Conservation (phyloP, 2,329 filamentous ascomycete species). For the Claviceps humidiphila region DNA sequence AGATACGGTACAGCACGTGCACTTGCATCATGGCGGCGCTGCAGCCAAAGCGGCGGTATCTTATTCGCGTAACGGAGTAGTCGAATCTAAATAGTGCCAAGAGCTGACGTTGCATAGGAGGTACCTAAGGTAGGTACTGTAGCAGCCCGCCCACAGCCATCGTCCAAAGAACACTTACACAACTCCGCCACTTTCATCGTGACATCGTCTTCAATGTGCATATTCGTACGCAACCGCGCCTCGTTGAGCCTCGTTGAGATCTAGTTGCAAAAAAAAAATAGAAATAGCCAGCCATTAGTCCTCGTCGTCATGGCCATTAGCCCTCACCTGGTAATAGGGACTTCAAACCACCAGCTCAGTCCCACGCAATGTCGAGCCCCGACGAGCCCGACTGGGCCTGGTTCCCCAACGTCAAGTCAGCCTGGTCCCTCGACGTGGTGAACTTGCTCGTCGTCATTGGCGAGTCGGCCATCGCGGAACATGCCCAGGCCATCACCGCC, state of each 20-base stretch:
- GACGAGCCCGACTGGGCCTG: slow-evolving; percentile 21
- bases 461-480: slow-evolving; percentile 44
- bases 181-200: background rate
- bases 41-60: too few species aligned
- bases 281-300: background rate
- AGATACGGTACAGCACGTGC: too few species aligned
- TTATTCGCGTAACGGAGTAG: too few species aligned
- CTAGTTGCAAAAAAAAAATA: background rate
- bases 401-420: slow-evolving; percentile 28
- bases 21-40: too few species aligned
- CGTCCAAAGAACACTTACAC: too few species aligned
- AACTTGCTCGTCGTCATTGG: slow-evolving; percentile 50
- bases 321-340: background rate
- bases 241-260: background rate
- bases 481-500: slow-evolving; percentile 45
- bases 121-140: too few species aligned
- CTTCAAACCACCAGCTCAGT: slow-evolving; percentile 9
- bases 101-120: too few species aligned
- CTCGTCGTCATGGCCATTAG: background rate
- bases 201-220: background rate
- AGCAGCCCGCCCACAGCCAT: too few species aligned
- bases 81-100: too few species aligned
- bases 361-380: slow-evolving; percentile 14
- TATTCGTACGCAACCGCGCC: background rate
- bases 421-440: slow-evolving; percentile 48